Evolutionary conservation across 441 rosid species (phyloP).

Genomic region (Lepidium campestre): DNA sequence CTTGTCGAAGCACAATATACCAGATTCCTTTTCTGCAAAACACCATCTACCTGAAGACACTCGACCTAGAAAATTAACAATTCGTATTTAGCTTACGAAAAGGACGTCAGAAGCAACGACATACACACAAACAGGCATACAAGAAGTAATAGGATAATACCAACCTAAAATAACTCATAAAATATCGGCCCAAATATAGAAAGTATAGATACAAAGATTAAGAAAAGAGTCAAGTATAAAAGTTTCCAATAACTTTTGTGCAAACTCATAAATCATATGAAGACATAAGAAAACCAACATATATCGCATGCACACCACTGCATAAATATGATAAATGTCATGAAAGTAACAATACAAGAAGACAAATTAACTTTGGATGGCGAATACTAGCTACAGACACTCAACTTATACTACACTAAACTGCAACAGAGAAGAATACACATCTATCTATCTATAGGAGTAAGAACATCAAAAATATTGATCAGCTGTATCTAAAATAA

Average conservation of each 20-base stretch:
- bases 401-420: neutral
- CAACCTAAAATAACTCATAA: neutral
- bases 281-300: neutral
- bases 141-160: neutral
- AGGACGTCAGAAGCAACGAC: conserved; percentile 13
- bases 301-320: neutral
- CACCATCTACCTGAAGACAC: conserved; percentile 97
- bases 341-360: conserved; percentile 2
- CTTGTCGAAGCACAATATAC: conserved; percentile 99
- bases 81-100: conserved; percentile 7
- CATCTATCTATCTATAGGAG: conserved; percentile 4
- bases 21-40: conserved; percentile 80
- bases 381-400: conserved; percentile 5
- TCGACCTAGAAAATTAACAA: conserved; percentile 58
- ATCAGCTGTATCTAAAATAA: conserved; percentile 5
- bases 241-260: neutral
- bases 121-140: conserved; percentile 8
- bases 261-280: neutral
- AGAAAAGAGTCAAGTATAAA: neutral
- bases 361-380: neutral
- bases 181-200: neutral
- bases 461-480: neutral
- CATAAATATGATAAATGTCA: neutral
- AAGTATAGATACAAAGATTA: neutral
- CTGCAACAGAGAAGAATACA: conserved; percentile 1